Evolutionary conservation across 208 protist genomes (phyloP).

Genomic region (Histomonas meleagridis): DNA sequence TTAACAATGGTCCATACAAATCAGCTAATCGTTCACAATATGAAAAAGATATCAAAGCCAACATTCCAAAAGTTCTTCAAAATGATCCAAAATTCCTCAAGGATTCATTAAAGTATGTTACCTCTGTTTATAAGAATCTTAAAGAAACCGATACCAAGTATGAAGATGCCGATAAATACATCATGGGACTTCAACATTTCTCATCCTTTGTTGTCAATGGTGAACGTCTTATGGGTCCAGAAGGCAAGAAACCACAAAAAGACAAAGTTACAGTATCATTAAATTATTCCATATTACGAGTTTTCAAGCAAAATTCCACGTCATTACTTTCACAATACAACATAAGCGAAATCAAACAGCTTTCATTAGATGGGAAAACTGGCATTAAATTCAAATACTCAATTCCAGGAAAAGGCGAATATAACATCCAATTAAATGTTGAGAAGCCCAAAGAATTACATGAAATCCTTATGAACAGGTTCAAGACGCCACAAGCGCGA

Average conservation of each 20-base stretch:
- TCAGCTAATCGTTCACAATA: neutral
- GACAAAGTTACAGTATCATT: constrained; percentile 15
- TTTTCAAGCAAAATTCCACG: neutral
- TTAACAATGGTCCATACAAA: neutral
- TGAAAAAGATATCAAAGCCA: neutral
- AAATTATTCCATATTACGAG: neutral
- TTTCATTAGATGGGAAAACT: neutral
- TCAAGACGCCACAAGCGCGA: neutral
- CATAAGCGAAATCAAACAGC: neutral
- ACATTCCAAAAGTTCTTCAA: neutral
- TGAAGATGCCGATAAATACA: neutral
- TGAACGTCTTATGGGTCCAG: neutral
- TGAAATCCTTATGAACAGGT: neutral
- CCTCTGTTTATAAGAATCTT: neutral
- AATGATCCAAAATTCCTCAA: neutral
- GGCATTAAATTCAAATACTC: neutral
- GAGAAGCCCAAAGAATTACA: neutral
- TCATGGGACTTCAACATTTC: neutral
- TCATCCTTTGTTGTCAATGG: neutral
- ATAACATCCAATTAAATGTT: neutral
- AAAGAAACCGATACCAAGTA: neutral
- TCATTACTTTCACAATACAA: neutral
- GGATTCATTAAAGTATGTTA: neutral
- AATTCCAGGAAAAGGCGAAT: too few relatives aligned
- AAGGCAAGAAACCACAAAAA: neutral